These are phyloP conservation scores for Podaxis pistillaris DNA, from an alignment of 768 basidiomycete genomes.

Conservation along the genomic window DNA sequence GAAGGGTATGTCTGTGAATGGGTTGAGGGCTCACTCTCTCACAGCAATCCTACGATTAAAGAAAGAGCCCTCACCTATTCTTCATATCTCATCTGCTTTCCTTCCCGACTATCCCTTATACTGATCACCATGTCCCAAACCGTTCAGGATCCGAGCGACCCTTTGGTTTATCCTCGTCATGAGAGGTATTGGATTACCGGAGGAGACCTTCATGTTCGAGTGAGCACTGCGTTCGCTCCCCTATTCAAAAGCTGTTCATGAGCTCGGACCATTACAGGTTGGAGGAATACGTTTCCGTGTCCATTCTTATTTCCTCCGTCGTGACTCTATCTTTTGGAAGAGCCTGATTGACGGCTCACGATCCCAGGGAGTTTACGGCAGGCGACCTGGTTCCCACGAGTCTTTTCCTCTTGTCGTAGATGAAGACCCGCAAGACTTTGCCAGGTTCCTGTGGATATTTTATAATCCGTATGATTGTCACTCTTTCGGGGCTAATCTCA, in stretches of 20 bases:
- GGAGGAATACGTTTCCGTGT: background rate
- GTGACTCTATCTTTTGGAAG: background rate
- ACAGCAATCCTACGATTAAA: too few species aligned
- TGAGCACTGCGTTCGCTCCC: background rate
- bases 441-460: background rate
- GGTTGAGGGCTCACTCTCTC: too few species aligned
- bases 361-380: background rate
- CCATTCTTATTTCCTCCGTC: conserved; percentile 2
- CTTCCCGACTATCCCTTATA: too few species aligned
- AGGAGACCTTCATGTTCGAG: background rate
- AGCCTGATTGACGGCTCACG: background rate
- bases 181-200: background rate
- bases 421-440: conserved; percentile 3
- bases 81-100: too few species aligned
- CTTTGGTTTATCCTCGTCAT: too few species aligned
- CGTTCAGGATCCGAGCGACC: too few species aligned
- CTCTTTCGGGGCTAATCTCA: background rate
- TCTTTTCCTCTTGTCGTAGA: background rate
- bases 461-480: background rate
- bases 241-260: too few species aligned
- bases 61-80: too few species aligned
- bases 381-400: background rate
- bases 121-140: too few species aligned
- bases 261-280: too few species aligned
- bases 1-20: too few species aligned